Percentiles rank a stretch among this genome's conserved stretches.
phyloP scores from a whole-genome alignment of 2,329 filamentous ascomycete genomes.

The Eutypella sp. region DNA sequence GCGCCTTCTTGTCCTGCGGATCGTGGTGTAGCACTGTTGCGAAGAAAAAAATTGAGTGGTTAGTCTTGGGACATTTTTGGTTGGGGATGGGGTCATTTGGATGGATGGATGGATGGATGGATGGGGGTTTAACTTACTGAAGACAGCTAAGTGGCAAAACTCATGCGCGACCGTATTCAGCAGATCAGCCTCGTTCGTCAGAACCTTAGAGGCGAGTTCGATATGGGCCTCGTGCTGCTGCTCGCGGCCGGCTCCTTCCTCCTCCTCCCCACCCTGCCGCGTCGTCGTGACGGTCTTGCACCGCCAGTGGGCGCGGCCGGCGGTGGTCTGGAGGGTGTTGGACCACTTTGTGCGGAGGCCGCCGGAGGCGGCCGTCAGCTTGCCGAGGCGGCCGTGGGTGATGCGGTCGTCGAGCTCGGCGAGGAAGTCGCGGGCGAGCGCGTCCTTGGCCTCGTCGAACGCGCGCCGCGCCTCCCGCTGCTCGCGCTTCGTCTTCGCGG shows the following conservation, averaged over 20 bases:
- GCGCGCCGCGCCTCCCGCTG: conserved; percentile 46
- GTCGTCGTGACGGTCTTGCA: conserved; percentile 46
- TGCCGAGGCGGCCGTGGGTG: conserved; percentile 53
- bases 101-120: neutral
- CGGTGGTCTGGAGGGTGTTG: conserved; percentile 74
- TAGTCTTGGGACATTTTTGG: neutral
- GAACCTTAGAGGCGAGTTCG: conserved; percentile 84
- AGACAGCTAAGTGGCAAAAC: conserved; percentile 90
- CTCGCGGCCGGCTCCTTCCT: conserved; percentile 28
- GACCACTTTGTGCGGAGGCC: conserved; percentile 70
- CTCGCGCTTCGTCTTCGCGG: conserved; percentile 25
- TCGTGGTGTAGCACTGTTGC: conserved; percentile 65
- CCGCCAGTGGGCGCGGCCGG: conserved; percentile 70
- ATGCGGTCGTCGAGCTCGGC: conserved; percentile 63
- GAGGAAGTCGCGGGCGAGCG: conserved; percentile 60
- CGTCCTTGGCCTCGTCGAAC: conserved; percentile 59
- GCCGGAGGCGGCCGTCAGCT: conserved; percentile 58
- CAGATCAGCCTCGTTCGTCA: conserved; percentile 70
- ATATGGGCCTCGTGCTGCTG: conserved; percentile 67
- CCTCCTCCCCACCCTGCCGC: too few species aligned
- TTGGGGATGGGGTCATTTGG: neutral
- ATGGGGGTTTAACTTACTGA: conserved; percentile 38
- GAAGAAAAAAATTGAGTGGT: neutral
- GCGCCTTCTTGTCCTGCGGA: conserved; percentile 40
- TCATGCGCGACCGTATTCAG: conserved; percentile 94